Evolutionary conservation across 2,329 filamentous ascomycete genomes (phyloP).

Genomic region (Colletotrichum phormii): DNA sequence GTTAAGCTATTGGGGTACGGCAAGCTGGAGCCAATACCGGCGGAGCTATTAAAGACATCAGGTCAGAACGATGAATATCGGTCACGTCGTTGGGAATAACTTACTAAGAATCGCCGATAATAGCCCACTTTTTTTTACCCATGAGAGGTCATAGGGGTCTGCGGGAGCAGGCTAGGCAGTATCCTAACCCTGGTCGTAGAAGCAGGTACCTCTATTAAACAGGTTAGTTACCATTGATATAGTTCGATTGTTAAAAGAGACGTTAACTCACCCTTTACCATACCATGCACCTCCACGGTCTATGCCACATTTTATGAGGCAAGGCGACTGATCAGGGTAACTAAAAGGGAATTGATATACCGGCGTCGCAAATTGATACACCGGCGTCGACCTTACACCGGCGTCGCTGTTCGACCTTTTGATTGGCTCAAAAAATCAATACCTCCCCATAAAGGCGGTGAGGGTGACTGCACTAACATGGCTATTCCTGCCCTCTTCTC

Average conservation of each 20-base stretch:
- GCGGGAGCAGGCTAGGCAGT: not conserved
- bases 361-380: no score
- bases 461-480: no score
- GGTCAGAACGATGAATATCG: not conserved
- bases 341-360: no score
- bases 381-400: no score
- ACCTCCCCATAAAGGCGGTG: no score
- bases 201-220: not conserved
- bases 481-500: no score
- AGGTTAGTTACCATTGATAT: not conserved
- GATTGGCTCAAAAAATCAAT: no score
- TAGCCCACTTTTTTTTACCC: constrained; percentile 46
- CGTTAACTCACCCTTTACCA: not conserved
- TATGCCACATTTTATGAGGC: not conserved
- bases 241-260: no score
- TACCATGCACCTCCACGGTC: not conserved
- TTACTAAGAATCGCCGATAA: constrained; percentile 49
- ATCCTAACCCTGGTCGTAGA: not conserved
- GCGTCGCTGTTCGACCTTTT: no score
- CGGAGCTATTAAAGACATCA: not conserved
- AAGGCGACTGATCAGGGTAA: not conserved
- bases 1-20: not conserved
- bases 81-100: not conserved
- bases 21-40: not conserved
- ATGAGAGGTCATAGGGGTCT: constrained; percentile 38